Percentiles rank a stretch among this genome's conserved stretches.
Evolutionary conservation across 371 early-diverging fungal species (phyloP).

Genomic region (Actinomucor elegans): DNA sequence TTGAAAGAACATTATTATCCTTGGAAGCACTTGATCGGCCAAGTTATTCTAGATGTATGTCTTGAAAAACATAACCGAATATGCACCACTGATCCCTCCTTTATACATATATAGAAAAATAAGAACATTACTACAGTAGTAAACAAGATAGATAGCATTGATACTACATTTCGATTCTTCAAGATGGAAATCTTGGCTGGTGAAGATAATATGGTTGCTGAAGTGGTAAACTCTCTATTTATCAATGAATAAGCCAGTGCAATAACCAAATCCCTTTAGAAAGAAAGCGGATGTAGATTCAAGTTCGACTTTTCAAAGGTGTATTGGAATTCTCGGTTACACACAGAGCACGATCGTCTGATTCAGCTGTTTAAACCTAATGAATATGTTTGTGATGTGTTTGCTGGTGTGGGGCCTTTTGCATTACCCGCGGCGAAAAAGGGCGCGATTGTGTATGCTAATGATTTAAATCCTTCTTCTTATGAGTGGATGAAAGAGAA

Average conservation of each 20-base stretch:
- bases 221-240: conserved; percentile 62
- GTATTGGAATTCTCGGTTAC: conserved; percentile 99
- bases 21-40: conserved; percentile 89
- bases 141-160: conserved; percentile 94
- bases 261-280: conserved; percentile 40
- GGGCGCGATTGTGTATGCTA: conserved; percentile 90
- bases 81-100: no score
- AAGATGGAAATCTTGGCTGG: conserved; percentile 97
- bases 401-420: conserved; percentile 99
- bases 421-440: conserved; percentile 93
- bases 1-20: conserved; percentile 86
- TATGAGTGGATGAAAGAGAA: conserved; percentile 83
- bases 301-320: conserved; percentile 96
- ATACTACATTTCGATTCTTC: conserved; percentile 94
- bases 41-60: conserved; percentile 90
- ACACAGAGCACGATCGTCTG: conserved; percentile 93
- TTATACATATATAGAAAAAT: no score
- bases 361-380: conserved; percentile 73
- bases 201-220: conserved; percentile 79
- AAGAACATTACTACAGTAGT: conserved; percentile 90
- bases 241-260: background rate
- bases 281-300: conserved; percentile 91
- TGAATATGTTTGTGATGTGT: conserved; percentile 91
- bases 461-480: conserved; percentile 96
- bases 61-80: no score